Percentiles rank a stretch among this genome's conserved stretches.
These are phyloP conservation scores for Gossypium arboreum DNA, from an alignment of 345 rosid genomes.

Conservation along the genomic window DNA sequence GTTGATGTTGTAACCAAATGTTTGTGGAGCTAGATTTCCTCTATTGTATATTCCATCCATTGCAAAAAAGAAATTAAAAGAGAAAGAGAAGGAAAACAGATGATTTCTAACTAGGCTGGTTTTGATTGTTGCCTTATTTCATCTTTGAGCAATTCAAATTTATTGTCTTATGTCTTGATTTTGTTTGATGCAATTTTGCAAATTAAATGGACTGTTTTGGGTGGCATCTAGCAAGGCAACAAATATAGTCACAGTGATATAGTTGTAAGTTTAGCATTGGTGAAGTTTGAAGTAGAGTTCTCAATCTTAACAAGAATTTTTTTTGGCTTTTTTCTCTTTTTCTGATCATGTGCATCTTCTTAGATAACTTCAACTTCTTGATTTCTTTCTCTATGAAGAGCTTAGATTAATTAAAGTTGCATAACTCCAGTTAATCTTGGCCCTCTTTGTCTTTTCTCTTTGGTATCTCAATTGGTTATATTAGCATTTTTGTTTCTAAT, in stretches of 20 bases:
- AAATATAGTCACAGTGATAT: neutral
- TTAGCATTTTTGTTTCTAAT: neutral
- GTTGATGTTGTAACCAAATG: neutral
- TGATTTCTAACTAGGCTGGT: neutral
- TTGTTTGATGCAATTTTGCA: conserved; percentile 1
- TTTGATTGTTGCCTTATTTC: neutral
- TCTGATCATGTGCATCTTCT: neutral
- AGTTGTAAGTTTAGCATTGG: neutral
- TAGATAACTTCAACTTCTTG: conserved; percentile 1
- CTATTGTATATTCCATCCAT: neutral
- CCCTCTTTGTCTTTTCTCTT: neutral
- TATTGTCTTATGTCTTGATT: neutral
- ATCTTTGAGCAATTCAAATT: neutral
- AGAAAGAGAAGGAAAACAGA: neutral
- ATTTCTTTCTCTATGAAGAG: neutral
- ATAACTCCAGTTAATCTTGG: neutral
- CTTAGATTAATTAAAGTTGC: neutral
- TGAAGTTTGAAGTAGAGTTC: neutral
- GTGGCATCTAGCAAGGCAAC: neutral
- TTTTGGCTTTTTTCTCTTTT: neutral
- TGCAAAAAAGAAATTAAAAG: neutral
- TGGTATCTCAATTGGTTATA: neutral
- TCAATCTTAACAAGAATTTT: neutral
- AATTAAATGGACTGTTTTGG: neutral
- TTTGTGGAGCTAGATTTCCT: neutral